phyloP scores from a whole-genome alignment of 2,329 filamentous ascomycete species.

The Sordariomycetes sp. region DNA sequence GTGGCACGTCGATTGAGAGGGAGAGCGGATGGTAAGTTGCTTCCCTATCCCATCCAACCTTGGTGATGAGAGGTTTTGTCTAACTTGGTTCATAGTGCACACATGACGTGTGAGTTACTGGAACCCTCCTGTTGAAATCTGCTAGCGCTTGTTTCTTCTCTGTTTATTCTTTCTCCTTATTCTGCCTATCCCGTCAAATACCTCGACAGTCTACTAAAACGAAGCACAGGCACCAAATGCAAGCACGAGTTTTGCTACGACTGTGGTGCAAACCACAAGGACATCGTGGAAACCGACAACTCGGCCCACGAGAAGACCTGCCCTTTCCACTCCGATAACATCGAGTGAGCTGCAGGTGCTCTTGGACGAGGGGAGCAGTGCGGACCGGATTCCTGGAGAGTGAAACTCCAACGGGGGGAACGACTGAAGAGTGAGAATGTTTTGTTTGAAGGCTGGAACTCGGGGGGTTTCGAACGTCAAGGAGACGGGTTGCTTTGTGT shows the following conservation, averaged over 20 bases:
- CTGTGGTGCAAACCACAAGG: slow-evolving; percentile 20
- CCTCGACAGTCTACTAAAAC: neutral
- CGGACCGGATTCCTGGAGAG: neutral
- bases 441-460: neutral
- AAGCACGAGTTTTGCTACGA: slow-evolving; percentile 21
- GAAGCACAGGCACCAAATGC: slow-evolving; percentile 16
- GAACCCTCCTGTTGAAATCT: neutral
- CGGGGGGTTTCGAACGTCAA: too few species aligned
- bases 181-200: neutral
- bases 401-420: neutral
- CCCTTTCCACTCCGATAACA: slow-evolving; percentile 16
- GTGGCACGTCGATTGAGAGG: slow-evolving; percentile 26
- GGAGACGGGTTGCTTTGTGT: too few species aligned
- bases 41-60: neutral
- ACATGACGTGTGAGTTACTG: slow-evolving; percentile 28
- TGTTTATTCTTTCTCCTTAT: neutral
- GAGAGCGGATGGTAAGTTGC: slow-evolving; percentile 26
- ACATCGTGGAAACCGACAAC: slow-evolving; percentile 21
- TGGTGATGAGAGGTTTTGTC: neutral
- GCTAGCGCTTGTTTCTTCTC: neutral
- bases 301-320: slow-evolving; percentile 17
- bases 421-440: neutral
- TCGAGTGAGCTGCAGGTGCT: neutral
- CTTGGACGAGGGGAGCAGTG: neutral
- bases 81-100: slow-evolving; percentile 15